Evolutionary conservation across 2,329 filamentous ascomycete species (phyloP).

Genomic region (Aspergillus uvarum): DNA sequence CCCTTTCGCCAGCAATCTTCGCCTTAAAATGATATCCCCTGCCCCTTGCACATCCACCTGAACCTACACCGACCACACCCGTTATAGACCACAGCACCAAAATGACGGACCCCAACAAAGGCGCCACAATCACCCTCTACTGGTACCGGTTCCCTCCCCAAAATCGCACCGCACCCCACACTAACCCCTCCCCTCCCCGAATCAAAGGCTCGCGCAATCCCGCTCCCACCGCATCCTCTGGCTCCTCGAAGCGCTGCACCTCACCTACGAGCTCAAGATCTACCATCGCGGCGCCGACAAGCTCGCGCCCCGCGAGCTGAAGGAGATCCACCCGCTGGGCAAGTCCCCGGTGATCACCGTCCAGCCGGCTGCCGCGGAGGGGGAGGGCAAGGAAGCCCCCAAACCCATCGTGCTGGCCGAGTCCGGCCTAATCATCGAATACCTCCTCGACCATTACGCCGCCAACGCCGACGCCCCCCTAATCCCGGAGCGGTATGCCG

Average conservation of each 20-base stretch:
- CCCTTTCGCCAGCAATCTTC: background rate
- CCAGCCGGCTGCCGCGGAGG: constrained; percentile 37
- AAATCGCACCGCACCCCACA: background rate
- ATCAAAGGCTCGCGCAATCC: constrained; percentile 73
- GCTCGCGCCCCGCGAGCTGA: constrained; percentile 73
- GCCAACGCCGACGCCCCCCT: constrained; percentile 34
- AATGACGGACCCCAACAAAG: constrained; percentile 26
- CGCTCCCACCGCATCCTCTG: constrained; percentile 80
- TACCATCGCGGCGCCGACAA: constrained; percentile 67
- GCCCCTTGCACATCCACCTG: too few relatives aligned
- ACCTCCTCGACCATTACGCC: constrained; percentile 69
- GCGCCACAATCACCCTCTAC: constrained; percentile 61
- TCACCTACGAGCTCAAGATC: constrained; percentile 76
- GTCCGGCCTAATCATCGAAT: constrained; percentile 77
- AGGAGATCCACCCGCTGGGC: constrained; percentile 77
- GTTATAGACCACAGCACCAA: background rate
- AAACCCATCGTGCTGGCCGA: constrained; percentile 70
- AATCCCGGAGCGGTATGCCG: constrained; percentile 51
- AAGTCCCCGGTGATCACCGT: constrained; percentile 80
- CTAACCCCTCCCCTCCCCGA: constrained; percentile 12
- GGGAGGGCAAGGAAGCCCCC: too few relatives aligned
- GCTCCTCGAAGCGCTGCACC: constrained; percentile 78
- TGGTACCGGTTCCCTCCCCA: constrained; percentile 49
- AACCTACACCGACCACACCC: background rate
- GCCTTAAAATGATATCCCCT: background rate